Conservation (phyloP, 768 basidiomycete genomes). For the Leccinum aurantiacum region DNA sequence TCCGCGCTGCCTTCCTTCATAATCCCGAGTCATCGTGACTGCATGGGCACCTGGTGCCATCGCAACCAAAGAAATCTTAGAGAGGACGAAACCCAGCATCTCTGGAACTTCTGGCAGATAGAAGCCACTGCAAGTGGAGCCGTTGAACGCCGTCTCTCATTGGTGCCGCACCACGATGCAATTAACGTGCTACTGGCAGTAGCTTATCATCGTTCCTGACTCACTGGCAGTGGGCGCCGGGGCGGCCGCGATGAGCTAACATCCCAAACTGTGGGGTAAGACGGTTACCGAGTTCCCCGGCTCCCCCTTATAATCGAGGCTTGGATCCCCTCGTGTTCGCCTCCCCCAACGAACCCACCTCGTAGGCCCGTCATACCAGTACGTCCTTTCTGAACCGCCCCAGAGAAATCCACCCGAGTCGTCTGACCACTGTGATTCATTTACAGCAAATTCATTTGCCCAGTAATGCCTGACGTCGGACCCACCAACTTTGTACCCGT, state of each 20-base stretch:
- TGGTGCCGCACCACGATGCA: slow-evolving; percentile 3
- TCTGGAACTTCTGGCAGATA: not conserved
- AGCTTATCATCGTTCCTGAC: not conserved
- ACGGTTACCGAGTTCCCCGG: not conserved
- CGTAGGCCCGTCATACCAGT: slow-evolving; percentile 2
- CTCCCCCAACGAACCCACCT: not conserved
- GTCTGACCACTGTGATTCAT: not conserved
- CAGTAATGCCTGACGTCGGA: slow-evolving; percentile 3
- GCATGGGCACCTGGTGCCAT: not conserved
- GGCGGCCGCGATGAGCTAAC: not conserved
- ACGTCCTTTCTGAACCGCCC: not conserved
- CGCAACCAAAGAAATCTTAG: not conserved
- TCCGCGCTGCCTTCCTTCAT: too few species aligned
- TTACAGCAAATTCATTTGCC: slow-evolving; percentile 5
- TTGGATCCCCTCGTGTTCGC: not conserved
- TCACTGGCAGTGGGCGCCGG: not conserved
- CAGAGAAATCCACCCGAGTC: not conserved
- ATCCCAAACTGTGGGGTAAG: not conserved
- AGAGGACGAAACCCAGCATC: not conserved
- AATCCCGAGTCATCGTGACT: too few species aligned
- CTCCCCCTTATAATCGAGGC: slow-evolving; percentile 9
- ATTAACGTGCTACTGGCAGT: slow-evolving; percentile 1
- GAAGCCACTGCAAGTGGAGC: slow-evolving; percentile 1
- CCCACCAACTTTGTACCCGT: not conserved
- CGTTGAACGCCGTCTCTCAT: slow-evolving; percentile 10